Conservation (phyloP, 805 yeast genomes). For the Pichia thaimueangensis region DNA sequence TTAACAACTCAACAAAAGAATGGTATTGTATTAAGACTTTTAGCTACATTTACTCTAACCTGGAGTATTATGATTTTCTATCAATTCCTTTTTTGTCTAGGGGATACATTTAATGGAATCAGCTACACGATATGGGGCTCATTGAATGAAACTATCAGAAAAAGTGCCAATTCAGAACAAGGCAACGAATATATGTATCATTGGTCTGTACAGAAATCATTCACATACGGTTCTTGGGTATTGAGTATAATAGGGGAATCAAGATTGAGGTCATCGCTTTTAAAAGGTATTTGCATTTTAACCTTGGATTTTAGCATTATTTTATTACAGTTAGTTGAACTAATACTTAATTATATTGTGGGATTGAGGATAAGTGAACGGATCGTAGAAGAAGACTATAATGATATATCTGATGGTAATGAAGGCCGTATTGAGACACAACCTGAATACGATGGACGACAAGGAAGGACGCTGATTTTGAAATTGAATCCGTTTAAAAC, state of each 20-base stretch:
- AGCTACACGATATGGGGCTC: constrained; percentile 6
- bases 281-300: constrained; percentile 21
- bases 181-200: constrained; percentile 4
- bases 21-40: constrained; percentile 16
- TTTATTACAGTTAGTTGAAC: constrained; percentile 25
- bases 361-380: constrained; percentile 24
- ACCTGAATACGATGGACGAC: constrained; percentile 40
- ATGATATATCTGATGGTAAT: constrained; percentile 6
- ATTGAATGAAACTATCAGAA: constrained; percentile 1
- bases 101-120: constrained; percentile 15
- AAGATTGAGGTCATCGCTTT: constrained; percentile 23
- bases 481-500: constrained; percentile 31
- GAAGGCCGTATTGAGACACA: no score
- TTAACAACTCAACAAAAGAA: background rate
- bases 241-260: constrained; percentile 44
- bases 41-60: constrained; percentile 18
- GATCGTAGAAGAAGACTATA: constrained; percentile 19
- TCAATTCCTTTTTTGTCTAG: constrained; percentile 32
- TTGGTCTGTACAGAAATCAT: constrained; percentile 15
- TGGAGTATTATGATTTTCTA: constrained; percentile 27
- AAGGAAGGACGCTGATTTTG: constrained; percentile 35
- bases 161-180: constrained; percentile 7
- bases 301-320: constrained; percentile 29
- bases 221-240: constrained; percentile 33
- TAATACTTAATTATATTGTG: constrained; percentile 28